Evolutionary conservation across 2,329 filamentous ascomycete species (phyloP).

Genomic region (Pleoardoris graminearum): DNA sequence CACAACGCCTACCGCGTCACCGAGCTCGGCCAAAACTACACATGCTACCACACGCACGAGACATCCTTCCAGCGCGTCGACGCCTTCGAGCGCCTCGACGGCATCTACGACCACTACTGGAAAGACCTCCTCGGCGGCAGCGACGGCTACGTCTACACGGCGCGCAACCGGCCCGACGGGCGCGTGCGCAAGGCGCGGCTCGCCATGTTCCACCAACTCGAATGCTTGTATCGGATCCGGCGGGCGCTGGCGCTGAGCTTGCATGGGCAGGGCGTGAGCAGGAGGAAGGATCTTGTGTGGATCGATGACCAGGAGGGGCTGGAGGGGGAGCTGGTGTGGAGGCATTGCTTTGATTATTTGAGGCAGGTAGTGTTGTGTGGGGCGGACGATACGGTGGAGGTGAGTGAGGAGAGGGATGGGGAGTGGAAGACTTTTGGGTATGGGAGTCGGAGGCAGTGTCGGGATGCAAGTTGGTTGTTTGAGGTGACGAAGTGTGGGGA

Average conservation of each 20-base stretch:
- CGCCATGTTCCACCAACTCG: slow-evolving; percentile 20
- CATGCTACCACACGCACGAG: slow-evolving; percentile 14
- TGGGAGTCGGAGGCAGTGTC: slow-evolving; percentile 15
- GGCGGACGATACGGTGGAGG: slow-evolving; percentile 22
- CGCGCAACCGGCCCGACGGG: slow-evolving; percentile 3
- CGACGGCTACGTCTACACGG: slow-evolving; percentile 11
- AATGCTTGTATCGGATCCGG: slow-evolving; percentile 14
- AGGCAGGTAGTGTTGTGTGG: slow-evolving; percentile 15
- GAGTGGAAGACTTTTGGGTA: slow-evolving; percentile 9
- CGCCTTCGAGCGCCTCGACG: slow-evolving; percentile 7
- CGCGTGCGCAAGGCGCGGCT: slow-evolving; percentile 7
- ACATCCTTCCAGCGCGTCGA: slow-evolving; percentile 5
- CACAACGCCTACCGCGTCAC: slow-evolving; percentile 11
- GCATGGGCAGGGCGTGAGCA: not conserved
- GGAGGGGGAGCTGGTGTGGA: not conserved
- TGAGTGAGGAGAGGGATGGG: slow-evolving; percentile 6
- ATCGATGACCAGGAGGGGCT: not conserved
- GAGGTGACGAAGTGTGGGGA: slow-evolving; percentile 16
- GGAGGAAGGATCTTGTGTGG: slow-evolving; percentile 6
- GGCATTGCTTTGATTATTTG: slow-evolving; percentile 20
- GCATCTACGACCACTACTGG: slow-evolving; percentile 11
- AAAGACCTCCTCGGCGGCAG: slow-evolving; percentile 5
- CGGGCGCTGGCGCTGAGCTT: slow-evolving; percentile 3
- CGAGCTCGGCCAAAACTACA: slow-evolving; percentile 13
- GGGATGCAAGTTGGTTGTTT: slow-evolving; percentile 17